Percentiles rank a stretch among this genome's conserved stretches.
Conservation (phyloP, 305 asterid genomes). For the Fraxinus albicans region DNA sequence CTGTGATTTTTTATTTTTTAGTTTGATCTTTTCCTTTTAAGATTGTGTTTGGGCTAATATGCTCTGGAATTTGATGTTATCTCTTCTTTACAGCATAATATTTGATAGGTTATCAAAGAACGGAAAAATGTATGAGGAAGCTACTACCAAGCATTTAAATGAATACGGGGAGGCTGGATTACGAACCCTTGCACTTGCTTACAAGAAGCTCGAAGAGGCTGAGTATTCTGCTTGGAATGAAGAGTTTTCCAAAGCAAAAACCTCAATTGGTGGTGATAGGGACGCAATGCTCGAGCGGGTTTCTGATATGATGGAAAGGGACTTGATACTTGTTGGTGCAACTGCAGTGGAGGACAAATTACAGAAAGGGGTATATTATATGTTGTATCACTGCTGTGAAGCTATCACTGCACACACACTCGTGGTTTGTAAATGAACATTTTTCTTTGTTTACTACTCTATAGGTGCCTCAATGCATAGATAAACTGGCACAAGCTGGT, state of each 20-base stretch:
- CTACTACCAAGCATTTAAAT: slow-evolving; percentile 70
- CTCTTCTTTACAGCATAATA: slow-evolving; percentile 61
- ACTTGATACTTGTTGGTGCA: slow-evolving; percentile 85
- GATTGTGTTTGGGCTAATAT: neutral
- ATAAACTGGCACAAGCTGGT: slow-evolving; percentile 83
- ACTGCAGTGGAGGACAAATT: slow-evolving; percentile 98
- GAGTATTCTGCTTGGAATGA: slow-evolving; percentile 74
- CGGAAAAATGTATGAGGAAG: slow-evolving; percentile 67
- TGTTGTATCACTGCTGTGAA: slow-evolving; percentile 10
- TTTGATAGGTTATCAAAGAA: slow-evolving; percentile 73
- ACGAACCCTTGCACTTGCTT: slow-evolving; percentile 87
- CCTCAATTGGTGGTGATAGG: slow-evolving; percentile 69
- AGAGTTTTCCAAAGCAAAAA: slow-evolving; percentile 70
- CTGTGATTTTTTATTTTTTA: neutral
- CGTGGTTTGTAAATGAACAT: neutral
- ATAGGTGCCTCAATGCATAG: slow-evolving; percentile 96
- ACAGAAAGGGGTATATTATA: slow-evolving; percentile 71
- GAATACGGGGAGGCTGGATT: slow-evolving; percentile 93
- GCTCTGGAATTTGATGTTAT: slow-evolving; percentile 13
- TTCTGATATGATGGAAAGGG: slow-evolving; percentile 84
- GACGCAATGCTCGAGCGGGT: slow-evolving; percentile 72
- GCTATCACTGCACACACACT: slow-evolving; percentile 7
- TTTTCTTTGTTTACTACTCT: slow-evolving; percentile 8
- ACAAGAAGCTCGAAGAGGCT: slow-evolving; percentile 63
- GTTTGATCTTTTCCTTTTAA: slow-evolving; percentile 4